Conservation (phyloP, 768 basidiomycete genomes). For the Cystobasidium onofrii region DNA sequence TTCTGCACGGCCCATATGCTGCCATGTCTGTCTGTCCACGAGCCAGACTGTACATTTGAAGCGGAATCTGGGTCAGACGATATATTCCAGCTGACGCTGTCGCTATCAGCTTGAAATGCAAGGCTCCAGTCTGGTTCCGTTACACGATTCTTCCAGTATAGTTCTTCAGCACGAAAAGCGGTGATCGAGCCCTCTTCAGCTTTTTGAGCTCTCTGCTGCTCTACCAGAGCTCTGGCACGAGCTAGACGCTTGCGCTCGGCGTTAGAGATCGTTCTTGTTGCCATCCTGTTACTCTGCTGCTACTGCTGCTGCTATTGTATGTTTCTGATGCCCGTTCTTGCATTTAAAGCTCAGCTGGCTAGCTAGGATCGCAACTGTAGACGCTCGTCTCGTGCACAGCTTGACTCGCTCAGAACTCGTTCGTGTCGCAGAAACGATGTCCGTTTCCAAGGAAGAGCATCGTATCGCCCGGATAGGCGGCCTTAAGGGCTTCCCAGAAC, state of each 20-base stretch:
- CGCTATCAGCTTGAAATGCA: neutral
- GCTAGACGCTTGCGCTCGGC: constrained; percentile 20
- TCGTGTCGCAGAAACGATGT: neutral
- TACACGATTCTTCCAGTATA: constrained; percentile 16
- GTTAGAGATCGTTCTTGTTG: constrained; percentile 10
- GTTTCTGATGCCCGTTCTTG: neutral
- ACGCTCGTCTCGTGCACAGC: too few species aligned
- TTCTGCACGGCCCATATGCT: neutral
- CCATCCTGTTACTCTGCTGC: neutral
- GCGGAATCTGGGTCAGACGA: neutral
- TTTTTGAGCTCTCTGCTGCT: neutral
- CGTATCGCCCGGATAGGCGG: neutral
- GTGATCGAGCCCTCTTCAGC: neutral
- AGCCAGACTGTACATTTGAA: neutral
- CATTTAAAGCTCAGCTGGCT: too few species aligned
- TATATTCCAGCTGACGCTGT: neutral
- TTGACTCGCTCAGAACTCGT: neutral
- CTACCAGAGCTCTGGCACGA: neutral
- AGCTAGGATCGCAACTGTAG: too few species aligned
- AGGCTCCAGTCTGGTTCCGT: constrained; percentile 12
- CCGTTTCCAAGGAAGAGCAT: neutral
- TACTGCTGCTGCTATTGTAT: neutral
- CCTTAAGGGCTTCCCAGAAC: neutral
- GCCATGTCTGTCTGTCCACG: constrained; percentile 13
- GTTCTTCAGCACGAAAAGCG: constrained; percentile 24